Evolutionary conservation across 495 filamentous ascomycete genomes (phyloP), one percentile per base, ranked within the genome.

Genomic region (Amphirosellinia nigrospora): DNA sequence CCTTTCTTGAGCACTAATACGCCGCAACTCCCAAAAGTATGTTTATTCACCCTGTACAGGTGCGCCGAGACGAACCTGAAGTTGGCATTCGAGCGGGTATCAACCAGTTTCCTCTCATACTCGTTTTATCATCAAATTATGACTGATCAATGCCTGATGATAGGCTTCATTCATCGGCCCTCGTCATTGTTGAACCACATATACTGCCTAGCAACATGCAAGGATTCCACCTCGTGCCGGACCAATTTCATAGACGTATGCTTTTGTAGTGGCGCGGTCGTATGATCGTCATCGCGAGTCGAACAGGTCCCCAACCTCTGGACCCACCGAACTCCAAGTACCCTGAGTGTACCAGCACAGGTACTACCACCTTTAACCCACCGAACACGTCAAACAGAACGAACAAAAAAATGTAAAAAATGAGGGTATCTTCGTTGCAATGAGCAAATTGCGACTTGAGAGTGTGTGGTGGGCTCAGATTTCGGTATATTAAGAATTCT

Each of bases 401-500:
- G 45, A 65, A 64, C 70, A 62, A 67, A 66, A 43, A 48, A 56
- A 69, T 63, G 71, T 58, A 75, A 45, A 75, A 45, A 55, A 70
- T 30, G 59, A 69, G 66, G 66, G 66, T 69, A 69, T 69, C 66
- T 69, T 69, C 36, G 58, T 69, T 45, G 45, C 34, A 43, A 53
- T 36, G 43, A 69, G 62, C 34, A 53, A 43, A 60, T 34, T 41
- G 23, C 38, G 60, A 28, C 3, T 70, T 21, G 11, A 0, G 56
- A 38, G 56, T 55, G 8, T 21, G 23, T 34, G 30, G 11, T 55
- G 19, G 19, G 28, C 4, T 48, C 38, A 28, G 39, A 28, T 46
- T 41, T 36, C 19, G 8, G 34, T 48, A 50, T 21, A 39, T 69
- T 79, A 84, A 36, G 80, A 85, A 7, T 82, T 76, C 79, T 90